A percentile compares a stretch with the other conserved stretches of the same genome.
Evolutionary conservation across 306 rosid genomes (phyloP).

Genomic region (Inga laurina): DNA sequence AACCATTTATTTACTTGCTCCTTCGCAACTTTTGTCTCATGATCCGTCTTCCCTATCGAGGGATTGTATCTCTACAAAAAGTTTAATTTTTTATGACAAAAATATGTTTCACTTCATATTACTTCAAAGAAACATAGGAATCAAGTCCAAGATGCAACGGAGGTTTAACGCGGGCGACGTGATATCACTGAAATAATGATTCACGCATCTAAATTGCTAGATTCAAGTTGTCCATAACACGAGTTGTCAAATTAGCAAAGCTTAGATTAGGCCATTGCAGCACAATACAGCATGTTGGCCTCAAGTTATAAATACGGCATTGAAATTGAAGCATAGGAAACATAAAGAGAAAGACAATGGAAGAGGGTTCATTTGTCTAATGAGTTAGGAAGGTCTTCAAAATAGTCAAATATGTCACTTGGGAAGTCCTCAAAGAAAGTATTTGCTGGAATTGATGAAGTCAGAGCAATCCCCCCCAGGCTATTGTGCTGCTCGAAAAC

Average conservation of each 20-base stretch:
- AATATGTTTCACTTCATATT: neutral
- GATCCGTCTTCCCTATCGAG: neutral
- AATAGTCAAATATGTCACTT: conserved; percentile 52
- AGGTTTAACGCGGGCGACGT: neutral
- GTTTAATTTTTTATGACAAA: neutral
- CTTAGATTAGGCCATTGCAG: neutral
- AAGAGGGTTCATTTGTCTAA: conserved; percentile 22
- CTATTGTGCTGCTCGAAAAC: conserved; percentile 32
- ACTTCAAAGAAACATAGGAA: neutral
- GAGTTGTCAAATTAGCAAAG: conserved; percentile 5
- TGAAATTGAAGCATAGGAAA: neutral
- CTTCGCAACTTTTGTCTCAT: neutral
- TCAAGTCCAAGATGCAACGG: neutral
- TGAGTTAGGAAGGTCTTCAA: conserved; percentile 47
- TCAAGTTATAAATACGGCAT: neutral
- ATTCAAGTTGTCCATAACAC: neutral
- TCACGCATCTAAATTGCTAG: conserved; percentile 10
- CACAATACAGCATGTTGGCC: neutral
- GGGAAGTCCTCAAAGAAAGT: conserved; percentile 51
- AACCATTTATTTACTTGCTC: neutral
- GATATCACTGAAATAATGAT: neutral
- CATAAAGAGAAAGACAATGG: neutral
- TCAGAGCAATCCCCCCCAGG: conserved; percentile 30
- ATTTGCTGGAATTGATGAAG: conserved; percentile 16
- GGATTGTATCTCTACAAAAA: neutral